These are phyloP conservation scores for Triticum urartu DNA, from an alignment of 176 grass and related monocot genomes.

Conservation along the genomic window DNA sequence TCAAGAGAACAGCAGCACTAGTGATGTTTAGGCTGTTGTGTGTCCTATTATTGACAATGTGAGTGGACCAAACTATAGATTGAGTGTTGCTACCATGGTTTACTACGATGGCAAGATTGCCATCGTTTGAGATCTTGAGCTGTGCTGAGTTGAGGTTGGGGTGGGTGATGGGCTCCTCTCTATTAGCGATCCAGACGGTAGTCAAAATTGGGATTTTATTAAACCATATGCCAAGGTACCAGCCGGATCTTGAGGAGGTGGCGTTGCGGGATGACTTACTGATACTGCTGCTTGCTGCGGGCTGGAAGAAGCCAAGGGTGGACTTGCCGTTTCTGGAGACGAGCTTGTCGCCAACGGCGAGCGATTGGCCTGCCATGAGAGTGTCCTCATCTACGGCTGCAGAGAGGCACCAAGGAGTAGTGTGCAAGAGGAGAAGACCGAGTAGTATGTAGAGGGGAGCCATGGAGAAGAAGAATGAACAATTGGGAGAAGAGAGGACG, in stretches of 20 bases:
- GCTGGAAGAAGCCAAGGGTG: not conserved
- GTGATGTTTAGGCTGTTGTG: not conserved
- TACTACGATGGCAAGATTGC: not conserved
- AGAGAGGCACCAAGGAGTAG: not conserved
- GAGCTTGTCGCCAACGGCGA: not conserved
- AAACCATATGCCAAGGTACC: constrained; percentile 5
- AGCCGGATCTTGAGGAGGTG: not conserved
- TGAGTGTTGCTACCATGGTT: not conserved
- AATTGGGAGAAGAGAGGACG: not conserved
- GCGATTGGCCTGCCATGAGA: not conserved
- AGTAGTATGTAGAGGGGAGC: not conserved
- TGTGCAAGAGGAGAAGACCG: not conserved
- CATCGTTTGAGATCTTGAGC: constrained; percentile 14
- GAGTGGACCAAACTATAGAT: constrained; percentile 41
- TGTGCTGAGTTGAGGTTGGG: not conserved
- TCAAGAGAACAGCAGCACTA: not conserved
- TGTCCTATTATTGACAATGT: not conserved
- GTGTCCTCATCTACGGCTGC: not conserved
- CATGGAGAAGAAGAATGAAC: not conserved
- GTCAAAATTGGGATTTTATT: not conserved
- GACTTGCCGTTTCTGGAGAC: not conserved
- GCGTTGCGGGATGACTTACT: not conserved
- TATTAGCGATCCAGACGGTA: not conserved
- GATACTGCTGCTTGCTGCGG: not conserved
- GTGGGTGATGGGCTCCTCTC: not conserved